Base-by-base conservation (phyloP, 2,329 filamentous ascomycete genomes). In the Ophiocordyceps camponoti-saundersi region DNA sequence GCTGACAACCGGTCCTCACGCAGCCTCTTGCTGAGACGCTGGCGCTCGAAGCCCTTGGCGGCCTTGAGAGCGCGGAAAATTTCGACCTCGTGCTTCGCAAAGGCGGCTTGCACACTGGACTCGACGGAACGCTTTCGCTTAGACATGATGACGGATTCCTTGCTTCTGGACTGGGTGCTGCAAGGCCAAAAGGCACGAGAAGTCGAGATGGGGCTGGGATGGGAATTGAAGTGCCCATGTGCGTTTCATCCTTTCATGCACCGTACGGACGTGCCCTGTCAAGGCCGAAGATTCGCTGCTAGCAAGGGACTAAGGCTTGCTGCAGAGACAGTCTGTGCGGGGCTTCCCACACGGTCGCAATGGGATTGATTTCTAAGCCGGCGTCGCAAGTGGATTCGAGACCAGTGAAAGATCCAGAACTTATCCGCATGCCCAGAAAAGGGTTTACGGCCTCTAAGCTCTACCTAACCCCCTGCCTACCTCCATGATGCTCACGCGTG, bases 41-140 rank as follows among this genome's bases (percentile, higher is more conserved):
- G 85, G 43, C 84, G 73, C 66, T 90, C 85, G 57, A 86, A 82
- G 44, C 80, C 80, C 58, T 85, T 86, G 48, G 80, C 81, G 12
- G 72, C 68, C 61, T 87, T 87, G 50, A 90, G 69, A 1, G 80
- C 81, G 48, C 77, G 73, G 50, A 72, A 72, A 10, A 90, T 67
- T 34, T 79, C 70, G 57, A 76, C 77, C 52, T 72, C 69, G 55
- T 71, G 66, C 53, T 74, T 71, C 10, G 67, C 62, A n/a, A 80
- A 65, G 50, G 70, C 68, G 10, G 70, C 65, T 10, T 70, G 65
- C 43, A 77, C 61, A 48, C 59, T 64, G 29, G 64, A 61, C 43
- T 71, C 67, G 48, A 59, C 53, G 6, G 58, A 59, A 49, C 74
- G 67, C 65, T 79, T 79, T 52, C 77, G 67, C 64, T 81, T 81